Percentiles rank a stretch among this genome's conserved stretches.
Evolutionary conservation across 768 basidiomycete genomes (phyloP).

Genomic region (Xanthoconium stramineum): DNA sequence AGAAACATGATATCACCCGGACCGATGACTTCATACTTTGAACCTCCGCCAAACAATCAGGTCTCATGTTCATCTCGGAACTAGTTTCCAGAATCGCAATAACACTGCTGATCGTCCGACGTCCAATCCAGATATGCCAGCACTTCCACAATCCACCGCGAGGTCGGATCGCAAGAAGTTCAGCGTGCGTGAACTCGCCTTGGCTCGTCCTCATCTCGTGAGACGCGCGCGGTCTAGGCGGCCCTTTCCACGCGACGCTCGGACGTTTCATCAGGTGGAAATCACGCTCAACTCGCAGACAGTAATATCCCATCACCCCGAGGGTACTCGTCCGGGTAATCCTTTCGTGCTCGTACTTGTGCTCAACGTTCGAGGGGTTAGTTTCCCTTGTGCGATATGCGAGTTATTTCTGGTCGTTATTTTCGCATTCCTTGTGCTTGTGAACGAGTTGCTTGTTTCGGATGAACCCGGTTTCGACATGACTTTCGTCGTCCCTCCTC

Average conservation of each 20-base stretch:
- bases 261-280: constrained; percentile 21
- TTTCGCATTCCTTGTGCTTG: background rate
- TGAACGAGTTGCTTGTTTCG: constrained; percentile 7
- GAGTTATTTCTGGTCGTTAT: background rate
- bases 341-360: background rate
- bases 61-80: constrained; percentile 19
- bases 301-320: background rate
- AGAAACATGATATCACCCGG: constrained; percentile 9
- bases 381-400: background rate
- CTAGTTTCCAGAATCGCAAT: constrained; percentile 5
- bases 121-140: constrained; percentile 18
- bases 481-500: constrained; percentile 16
- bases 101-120: constrained; percentile 12
- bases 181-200: background rate
- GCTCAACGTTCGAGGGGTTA: constrained; percentile 2
- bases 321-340: constrained; percentile 14
- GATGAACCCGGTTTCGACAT: background rate
- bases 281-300: background rate
- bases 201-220: background rate
- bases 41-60: constrained; percentile 4
- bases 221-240: too few relatives aligned
- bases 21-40: constrained; percentile 28
- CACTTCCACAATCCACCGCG: background rate
- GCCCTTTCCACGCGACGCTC: constrained; percentile 17
- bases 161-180: constrained; percentile 17